Evolutionary conservation across 2,329 filamentous ascomycete genomes (phyloP).

Genomic region (Ceratocystis cacaofunesta): DNA sequence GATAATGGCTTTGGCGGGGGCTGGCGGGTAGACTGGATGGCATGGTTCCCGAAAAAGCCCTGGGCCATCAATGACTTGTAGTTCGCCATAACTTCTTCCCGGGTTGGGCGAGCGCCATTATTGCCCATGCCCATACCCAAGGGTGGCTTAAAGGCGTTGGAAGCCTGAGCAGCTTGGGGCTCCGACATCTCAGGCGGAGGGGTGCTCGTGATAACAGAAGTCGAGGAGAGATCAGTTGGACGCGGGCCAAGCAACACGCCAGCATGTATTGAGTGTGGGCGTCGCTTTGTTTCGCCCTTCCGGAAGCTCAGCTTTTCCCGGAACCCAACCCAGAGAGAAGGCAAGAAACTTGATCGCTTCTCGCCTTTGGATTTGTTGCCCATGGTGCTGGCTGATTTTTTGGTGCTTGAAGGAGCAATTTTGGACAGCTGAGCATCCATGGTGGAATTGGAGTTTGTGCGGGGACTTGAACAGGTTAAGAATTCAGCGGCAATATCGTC

Average conservation of each 20-base stretch:
- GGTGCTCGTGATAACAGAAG: neutral
- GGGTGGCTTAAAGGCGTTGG: neutral
- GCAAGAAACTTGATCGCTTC: conserved; percentile 16
- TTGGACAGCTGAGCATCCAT: conserved; percentile 3
- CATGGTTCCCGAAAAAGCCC: conserved; percentile 44
- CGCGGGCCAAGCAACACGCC: neutral
- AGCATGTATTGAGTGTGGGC: conserved; percentile 16
- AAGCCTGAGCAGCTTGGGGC: neutral
- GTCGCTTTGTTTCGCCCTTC: conserved; percentile 14
- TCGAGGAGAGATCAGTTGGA: neutral
- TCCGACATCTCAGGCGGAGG: neutral
- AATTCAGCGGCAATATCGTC: conserved; percentile 19
- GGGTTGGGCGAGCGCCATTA: conserved; percentile 16
- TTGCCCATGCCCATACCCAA: conserved; percentile 15
- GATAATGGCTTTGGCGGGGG: conserved; percentile 22
- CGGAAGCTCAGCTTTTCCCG: conserved; percentile 21
- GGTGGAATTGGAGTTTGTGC: conserved; percentile 2
- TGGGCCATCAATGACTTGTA: conserved; percentile 42
- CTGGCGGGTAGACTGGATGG: conserved; percentile 42
- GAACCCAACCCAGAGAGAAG: conserved; percentile 22
- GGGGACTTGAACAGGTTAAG: conserved; percentile 15
- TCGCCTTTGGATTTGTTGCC: conserved; percentile 11
- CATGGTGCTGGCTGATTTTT: conserved; percentile 10
- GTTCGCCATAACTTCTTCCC: conserved; percentile 40
- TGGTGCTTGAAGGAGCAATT: conserved; percentile 7